A percentile compares a stretch with the other conserved stretches of the same genome.
Evolutionary conservation across 2,329 filamentous ascomycete genomes (phyloP).

Genomic region (Torrubiella hemipterigena): DNA sequence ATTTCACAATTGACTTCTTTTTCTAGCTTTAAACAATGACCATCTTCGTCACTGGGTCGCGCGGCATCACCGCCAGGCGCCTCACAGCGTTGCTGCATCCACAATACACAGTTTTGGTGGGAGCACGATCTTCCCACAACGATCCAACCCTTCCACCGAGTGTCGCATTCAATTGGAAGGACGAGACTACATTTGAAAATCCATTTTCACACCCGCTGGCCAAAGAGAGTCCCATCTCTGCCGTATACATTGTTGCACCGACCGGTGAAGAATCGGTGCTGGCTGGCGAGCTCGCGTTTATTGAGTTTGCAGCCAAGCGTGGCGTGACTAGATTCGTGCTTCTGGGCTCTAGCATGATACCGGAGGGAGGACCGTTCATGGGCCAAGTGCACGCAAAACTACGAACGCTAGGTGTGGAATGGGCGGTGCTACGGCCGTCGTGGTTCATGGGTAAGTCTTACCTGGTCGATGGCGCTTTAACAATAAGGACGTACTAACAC

Average conservation of each 20-base stretch:
- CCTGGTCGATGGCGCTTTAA: not conserved
- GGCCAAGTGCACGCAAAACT: slow-evolving; percentile 1
- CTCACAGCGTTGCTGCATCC: slow-evolving; percentile 2
- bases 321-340: slow-evolving; percentile 1
- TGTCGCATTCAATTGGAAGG: slow-evolving; percentile 1
- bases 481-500: not conserved
- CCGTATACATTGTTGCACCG: slow-evolving; percentile 2
- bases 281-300: slow-evolving; percentile 1
- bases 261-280: slow-evolving; percentile 1
- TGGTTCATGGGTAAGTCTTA: slow-evolving; percentile 2
- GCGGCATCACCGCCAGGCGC: slow-evolving; percentile 1
- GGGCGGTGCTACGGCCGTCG: not conserved
- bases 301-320: not conserved
- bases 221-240: slow-evolving; percentile 1
- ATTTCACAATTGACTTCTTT: too few relatives aligned
- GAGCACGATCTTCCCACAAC: not conserved
- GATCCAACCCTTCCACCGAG: not conserved
- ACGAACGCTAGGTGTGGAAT: not conserved
- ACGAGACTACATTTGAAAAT: slow-evolving; percentile 1
- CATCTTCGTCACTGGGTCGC: slow-evolving; percentile 1
- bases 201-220: not conserved
- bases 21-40: too few relatives aligned
- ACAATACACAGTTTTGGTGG: not conserved
- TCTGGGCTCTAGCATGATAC: not conserved
- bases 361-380: slow-evolving; percentile 1